Percentiles rank a stretch among this genome's conserved stretches.
phyloP scores from a whole-genome alignment of 2,329 filamentous ascomycete genomes.

The Ascochyta koolunga region DNA sequence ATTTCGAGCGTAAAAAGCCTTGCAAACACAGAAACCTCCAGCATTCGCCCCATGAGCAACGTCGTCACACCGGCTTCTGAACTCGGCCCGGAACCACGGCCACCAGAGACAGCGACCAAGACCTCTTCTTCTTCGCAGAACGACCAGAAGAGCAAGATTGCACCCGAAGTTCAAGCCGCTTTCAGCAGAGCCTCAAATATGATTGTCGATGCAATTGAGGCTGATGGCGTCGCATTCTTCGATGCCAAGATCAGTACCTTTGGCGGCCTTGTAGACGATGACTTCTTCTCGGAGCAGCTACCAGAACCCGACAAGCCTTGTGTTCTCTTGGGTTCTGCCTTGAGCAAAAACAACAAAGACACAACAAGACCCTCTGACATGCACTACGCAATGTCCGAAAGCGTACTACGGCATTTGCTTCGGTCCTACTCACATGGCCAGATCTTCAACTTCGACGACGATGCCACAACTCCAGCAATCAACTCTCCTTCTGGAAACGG shows the following conservation, averaged over 20 bases:
- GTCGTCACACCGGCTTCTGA: slow-evolving; percentile 32
- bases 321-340: slow-evolving; percentile 35
- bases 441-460: slow-evolving; percentile 48
- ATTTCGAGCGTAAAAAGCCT: slow-evolving; percentile 30
- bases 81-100: slow-evolving; percentile 20
- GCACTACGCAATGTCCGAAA: slow-evolving; percentile 39
- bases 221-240: slow-evolving; percentile 47
- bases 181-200: slow-evolving; percentile 47
- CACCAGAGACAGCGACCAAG: slow-evolving; percentile 27
- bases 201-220: slow-evolving; percentile 47
- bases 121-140: slow-evolving; percentile 30
- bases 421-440: slow-evolving; percentile 44
- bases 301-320: slow-evolving; percentile 44
- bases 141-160: slow-evolving; percentile 28
- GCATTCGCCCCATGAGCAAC: slow-evolving; percentile 24
- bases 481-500: slow-evolving; percentile 26
- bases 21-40: slow-evolving; percentile 26
- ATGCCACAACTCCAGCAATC: slow-evolving; percentile 20
- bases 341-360: slow-evolving; percentile 26
- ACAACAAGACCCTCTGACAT: slow-evolving; percentile 13
- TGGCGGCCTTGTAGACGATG: slow-evolving; percentile 46
- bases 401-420: slow-evolving; percentile 41
- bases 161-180: slow-evolving; percentile 41
- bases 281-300: slow-evolving; percentile 37
- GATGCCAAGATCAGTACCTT: slow-evolving; percentile 48